These are phyloP conservation scores for Diaporthe destruens DNA, from an alignment of 2,329 filamentous ascomycete genomes.

Conservation along the genomic window DNA sequence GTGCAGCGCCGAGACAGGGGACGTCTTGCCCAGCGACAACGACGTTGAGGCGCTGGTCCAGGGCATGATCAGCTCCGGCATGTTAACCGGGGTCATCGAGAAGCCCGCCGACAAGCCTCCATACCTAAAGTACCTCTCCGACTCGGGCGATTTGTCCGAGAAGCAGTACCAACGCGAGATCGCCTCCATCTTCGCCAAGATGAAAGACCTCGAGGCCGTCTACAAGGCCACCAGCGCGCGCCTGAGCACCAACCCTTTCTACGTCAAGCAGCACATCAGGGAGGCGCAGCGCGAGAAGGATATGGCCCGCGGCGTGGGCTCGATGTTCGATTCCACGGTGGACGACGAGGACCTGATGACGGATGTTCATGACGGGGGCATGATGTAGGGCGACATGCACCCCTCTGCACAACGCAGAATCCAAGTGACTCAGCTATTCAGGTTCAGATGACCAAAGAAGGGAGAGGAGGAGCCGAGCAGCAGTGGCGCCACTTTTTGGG, in stretches of 20 bases:
- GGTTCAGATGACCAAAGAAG: neutral
- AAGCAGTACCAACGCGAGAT: conserved; percentile 63
- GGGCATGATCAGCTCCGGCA: conserved; percentile 67
- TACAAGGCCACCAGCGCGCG: conserved; percentile 67
- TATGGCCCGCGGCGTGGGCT: conserved; percentile 46
- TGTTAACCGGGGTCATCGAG: conserved; percentile 66
- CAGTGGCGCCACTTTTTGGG: no score
- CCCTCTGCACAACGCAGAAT: no score
- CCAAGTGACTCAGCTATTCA: no score
- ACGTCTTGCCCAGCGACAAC: conserved; percentile 55
- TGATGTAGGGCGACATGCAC: conserved; percentile 5
- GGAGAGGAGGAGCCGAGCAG: no score
- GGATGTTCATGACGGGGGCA: conserved; percentile 49
- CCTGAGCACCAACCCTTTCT: conserved; percentile 68
- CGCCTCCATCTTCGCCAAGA: conserved; percentile 53
- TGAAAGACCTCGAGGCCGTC: conserved; percentile 60
- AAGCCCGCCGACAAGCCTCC: conserved; percentile 55
- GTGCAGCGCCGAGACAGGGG: conserved; percentile 66
- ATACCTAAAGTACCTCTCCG: conserved; percentile 65
- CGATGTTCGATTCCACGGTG: conserved; percentile 61
- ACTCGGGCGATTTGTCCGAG: conserved; percentile 61
- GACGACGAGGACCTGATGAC: conserved; percentile 75
- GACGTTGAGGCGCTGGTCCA: conserved; percentile 62
- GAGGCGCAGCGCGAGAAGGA: conserved; percentile 65
- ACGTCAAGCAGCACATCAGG: conserved; percentile 60